Evolutionary conservation across 768 basidiomycete species (phyloP).

Genomic region (Termitomyces bulborhizus): DNA sequence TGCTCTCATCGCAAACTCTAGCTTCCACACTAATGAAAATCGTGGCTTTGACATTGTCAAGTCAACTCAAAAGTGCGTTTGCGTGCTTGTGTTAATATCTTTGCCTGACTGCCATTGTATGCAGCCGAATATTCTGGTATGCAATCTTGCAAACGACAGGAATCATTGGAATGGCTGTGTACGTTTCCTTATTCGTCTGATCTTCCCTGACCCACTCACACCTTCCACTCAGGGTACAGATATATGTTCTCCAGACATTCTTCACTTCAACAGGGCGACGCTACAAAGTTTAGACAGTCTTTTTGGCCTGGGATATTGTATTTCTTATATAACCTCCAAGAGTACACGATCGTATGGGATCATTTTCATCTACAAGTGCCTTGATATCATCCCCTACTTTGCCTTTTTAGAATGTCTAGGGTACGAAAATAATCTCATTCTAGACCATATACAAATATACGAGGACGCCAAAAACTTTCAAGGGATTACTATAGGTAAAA

Average conservation of each 20-base stretch:
- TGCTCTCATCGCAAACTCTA: slow-evolving; percentile 22
- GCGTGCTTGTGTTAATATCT: background rate
- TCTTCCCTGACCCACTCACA: background rate
- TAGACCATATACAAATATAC: background rate
- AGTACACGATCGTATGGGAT: background rate
- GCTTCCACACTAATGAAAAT: slow-evolving; percentile 92
- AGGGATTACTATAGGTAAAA: background rate
- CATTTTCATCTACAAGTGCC: background rate
- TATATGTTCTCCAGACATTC: slow-evolving; percentile 92
- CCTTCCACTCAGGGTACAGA: slow-evolving; percentile 59
- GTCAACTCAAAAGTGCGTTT: slow-evolving; percentile 74
- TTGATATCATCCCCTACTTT: background rate
- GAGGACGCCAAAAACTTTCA: background rate
- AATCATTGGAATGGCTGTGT: slow-evolving; percentile 86
- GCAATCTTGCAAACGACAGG: slow-evolving; percentile 74
- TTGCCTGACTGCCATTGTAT: slow-evolving; percentile 1
- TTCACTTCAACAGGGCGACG: slow-evolving; percentile 90
- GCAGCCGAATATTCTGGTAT: slow-evolving; percentile 91
- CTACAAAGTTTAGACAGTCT: slow-evolving; percentile 68
- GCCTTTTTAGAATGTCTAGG: too few species aligned
- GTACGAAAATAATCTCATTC: background rate
- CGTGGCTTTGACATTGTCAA: slow-evolving; percentile 91
- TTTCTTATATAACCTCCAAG: background rate
- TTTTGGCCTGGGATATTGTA: background rate
- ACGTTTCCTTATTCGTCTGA: slow-evolving; percentile 25